A percentile compares a stretch with the other conserved stretches of the same genome.
These are phyloP conservation scores for Psilocybe tampanensis DNA, from an alignment of 768 basidiomycete species.

Conservation along the genomic window DNA sequence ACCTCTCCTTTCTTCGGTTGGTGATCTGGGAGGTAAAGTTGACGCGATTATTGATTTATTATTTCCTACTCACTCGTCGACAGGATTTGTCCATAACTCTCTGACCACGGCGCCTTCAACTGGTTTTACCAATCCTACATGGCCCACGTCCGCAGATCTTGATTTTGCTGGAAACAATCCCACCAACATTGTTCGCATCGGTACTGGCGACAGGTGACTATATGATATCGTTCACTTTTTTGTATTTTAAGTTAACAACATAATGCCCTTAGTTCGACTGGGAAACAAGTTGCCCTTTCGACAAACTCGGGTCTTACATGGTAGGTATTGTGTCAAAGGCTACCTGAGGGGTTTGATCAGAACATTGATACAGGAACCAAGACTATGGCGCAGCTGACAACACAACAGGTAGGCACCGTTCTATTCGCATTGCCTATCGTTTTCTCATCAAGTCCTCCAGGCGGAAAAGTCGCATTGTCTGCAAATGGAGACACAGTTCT, in stretches of 20 bases:
- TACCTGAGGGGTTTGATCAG: neutral
- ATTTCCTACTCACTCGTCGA: neutral
- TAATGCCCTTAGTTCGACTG: slow-evolving; percentile 32
- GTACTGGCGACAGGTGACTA: slow-evolving; percentile 46
- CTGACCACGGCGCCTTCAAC: slow-evolving; percentile 42
- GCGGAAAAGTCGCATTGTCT: slow-evolving; percentile 47
- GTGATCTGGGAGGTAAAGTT: slow-evolving; percentile 51
- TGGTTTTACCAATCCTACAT: slow-evolving; percentile 46
- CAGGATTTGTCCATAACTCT: slow-evolving; percentile 51
- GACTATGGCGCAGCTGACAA: slow-evolving; percentile 57
- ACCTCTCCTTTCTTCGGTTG: slow-evolving; percentile 55
- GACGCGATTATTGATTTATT: neutral
- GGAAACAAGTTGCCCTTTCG: slow-evolving; percentile 61
- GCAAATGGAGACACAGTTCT: slow-evolving; percentile 60
- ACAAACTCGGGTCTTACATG: slow-evolving; percentile 55
- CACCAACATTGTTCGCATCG: slow-evolving; percentile 52
- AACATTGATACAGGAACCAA: slow-evolving; percentile 35
- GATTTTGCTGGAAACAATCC: slow-evolving; percentile 58
- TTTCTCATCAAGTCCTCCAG: slow-evolving; percentile 14
- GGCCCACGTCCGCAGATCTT: slow-evolving; percentile 48
- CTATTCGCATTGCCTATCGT: neutral
- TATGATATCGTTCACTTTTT: neutral
- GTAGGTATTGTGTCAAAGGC: slow-evolving; percentile 24
- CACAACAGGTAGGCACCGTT: slow-evolving; percentile 33
- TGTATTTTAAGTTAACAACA: neutral